Base-by-base conservation (phyloP, 176 grass and related monocot genomes). In the Poa annua region DNA sequence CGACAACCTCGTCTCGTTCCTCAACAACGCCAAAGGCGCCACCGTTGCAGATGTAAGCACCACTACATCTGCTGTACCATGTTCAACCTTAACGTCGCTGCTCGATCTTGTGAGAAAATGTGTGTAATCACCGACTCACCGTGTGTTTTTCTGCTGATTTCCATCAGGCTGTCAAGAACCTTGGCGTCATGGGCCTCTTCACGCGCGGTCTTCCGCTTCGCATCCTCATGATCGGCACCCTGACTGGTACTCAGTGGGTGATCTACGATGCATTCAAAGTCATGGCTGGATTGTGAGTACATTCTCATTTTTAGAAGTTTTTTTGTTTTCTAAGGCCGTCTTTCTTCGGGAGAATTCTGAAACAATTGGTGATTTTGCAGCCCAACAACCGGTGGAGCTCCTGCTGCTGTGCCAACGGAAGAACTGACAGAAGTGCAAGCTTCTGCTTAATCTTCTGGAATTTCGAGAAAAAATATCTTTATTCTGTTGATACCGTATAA, bases 181-280 rank as follows among this genome's bases (percentile, higher is more conserved):
- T 97, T 5, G 94, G 94, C 49, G 39, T 97, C n/a, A 56, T 14
- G 87, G 91, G 94, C 0, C 87, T 97, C 7, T 94, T 91, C 82
- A 97, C 94, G 3, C 87, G 94, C 17, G 94, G 94, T 25, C 94
- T 97, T 61, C 94, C 94, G 8, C 87, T 97, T 77, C 94, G 91
- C 51, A 94, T 94, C 73, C 66, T 97, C 55, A 97, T 97, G 94
- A 86, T 97, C 61, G 94, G 94, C 39, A 94, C 94, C 4, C 82
- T 97, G 49, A 97, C 94, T 4, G 94, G 89, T 1, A 63, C 94
- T 14, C 89, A 97, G 75, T 97, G 94, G 91, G 87, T 90, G 12
- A 97, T 97, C 71, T 97, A 94, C 51, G 94, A 97, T 86, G 78
- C 94, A 47, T 97, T 97, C 83, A 94, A 97, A 90, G 94, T 97